A percentile compares a stretch with the other conserved stretches of the same genome.
Conservation (phyloP, 495 filamentous ascomycete genomes). For the Niebla homalea region DNA sequence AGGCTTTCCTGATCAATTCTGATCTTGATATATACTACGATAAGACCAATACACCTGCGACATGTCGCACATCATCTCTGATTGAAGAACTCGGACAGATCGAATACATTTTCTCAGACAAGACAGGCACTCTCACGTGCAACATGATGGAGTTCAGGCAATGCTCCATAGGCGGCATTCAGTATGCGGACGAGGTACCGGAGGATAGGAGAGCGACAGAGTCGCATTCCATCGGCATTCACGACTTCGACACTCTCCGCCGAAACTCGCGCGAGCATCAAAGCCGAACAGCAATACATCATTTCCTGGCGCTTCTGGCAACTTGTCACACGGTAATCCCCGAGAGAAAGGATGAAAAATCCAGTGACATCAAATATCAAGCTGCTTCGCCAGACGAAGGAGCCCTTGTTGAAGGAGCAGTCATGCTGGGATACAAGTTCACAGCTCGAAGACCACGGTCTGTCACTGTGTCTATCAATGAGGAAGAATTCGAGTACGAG, state of each 20-base stretch:
- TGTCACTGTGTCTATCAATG: slow-evolving; percentile 65
- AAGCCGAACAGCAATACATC: slow-evolving; percentile 59
- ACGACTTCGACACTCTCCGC: slow-evolving; percentile 69
- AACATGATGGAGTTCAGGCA: slow-evolving; percentile 99
- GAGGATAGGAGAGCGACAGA: slow-evolving; percentile 76
- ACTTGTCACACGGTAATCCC: slow-evolving; percentile 98
- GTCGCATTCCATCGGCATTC: slow-evolving; percentile 64
- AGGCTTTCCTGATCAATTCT: slow-evolving; percentile 92
- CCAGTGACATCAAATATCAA: slow-evolving; percentile 84
- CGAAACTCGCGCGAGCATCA: slow-evolving; percentile 63
- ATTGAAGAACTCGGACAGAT: slow-evolving; percentile 98
- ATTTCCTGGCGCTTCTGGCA: slow-evolving; percentile 77
- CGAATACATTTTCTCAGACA: slow-evolving; percentile 97
- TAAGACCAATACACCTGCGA: slow-evolving; percentile 85
- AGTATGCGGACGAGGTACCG: slow-evolving; percentile 85
- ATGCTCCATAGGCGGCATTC: slow-evolving; percentile 81
- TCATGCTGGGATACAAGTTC: slow-evolving; percentile 75
- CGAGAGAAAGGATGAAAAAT: slow-evolving; percentile 62
- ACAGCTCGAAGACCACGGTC: slow-evolving; percentile 76
- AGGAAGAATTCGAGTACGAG: slow-evolving; percentile 69
- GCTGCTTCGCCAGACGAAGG: slow-evolving; percentile 96
- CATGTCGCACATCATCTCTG: slow-evolving; percentile 87
- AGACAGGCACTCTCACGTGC: slow-evolving; percentile 97
- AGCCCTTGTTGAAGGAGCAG: slow-evolving; percentile 86
- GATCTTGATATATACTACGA: slow-evolving; percentile 98